These are phyloP conservation scores for Manihot esculenta DNA, from an alignment of 441 rosid genomes.

Conservation along the genomic window DNA sequence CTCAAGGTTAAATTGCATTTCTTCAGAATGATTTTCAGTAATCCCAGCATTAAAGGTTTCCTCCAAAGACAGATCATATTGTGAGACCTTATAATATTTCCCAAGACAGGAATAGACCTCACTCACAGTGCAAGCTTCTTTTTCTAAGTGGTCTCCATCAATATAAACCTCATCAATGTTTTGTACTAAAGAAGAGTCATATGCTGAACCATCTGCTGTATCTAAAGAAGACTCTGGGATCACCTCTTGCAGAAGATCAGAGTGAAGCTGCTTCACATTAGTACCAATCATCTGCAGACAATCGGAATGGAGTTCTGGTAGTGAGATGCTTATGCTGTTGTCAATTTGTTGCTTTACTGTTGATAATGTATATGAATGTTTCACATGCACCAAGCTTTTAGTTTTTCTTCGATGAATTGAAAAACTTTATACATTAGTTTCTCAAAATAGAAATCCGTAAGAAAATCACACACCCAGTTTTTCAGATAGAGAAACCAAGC, in stretches of 20 bases:
- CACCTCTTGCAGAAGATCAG: constrained; percentile 29
- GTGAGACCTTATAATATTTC: not conserved
- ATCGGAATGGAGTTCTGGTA: no score
- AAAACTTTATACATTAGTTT: not conserved
- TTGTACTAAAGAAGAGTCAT: constrained; percentile 9
- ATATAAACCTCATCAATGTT: not conserved
- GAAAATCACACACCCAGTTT: not conserved
- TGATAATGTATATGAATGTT: not conserved
- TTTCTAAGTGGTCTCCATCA: constrained; percentile 15
- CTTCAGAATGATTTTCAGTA: constrained; percentile 8
- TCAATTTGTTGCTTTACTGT: not conserved
- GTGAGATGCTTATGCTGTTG: not conserved
- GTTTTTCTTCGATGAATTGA: not conserved
- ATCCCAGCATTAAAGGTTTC: not conserved
- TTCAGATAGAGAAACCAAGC: not conserved
- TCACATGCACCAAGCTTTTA: not conserved
- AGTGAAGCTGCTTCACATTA: constrained; percentile 26
- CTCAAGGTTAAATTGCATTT: constrained; percentile 9
- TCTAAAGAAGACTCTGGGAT: constrained; percentile 3
- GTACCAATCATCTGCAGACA: constrained; percentile 27
- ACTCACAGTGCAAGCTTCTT: constrained; percentile 10
- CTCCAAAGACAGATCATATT: constrained; percentile 17
- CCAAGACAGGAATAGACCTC: constrained; percentile 9
- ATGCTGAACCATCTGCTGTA: not conserved
- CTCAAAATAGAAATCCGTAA: not conserved